A percentile compares a stretch with the other conserved stretches of the same genome.
Conservation (phyloP, 768 basidiomycete genomes). For the Tulasnella sp. region DNA sequence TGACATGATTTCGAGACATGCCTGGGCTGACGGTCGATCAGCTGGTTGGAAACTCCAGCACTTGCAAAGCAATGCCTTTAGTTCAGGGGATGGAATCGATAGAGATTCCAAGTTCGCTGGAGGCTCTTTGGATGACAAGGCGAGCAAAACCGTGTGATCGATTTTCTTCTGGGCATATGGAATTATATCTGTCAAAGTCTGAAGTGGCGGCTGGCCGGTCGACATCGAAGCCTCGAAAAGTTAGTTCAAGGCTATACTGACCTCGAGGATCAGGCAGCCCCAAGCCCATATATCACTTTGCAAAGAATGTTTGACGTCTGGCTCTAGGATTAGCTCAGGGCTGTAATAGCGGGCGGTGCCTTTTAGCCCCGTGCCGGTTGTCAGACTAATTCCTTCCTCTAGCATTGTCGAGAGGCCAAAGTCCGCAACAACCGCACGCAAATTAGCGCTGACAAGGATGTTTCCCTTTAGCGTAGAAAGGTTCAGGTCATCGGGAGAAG, state of each 20-base stretch:
- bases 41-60: neutral
- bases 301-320: neutral
- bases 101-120: neutral
- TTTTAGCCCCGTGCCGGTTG: slow-evolving; percentile 1
- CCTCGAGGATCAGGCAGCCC: neutral
- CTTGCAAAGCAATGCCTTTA: neutral
- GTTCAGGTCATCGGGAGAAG: too few relatives aligned
- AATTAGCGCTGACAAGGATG: neutral
- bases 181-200: neutral
- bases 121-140: neutral
- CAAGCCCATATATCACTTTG: slow-evolving; percentile 19
- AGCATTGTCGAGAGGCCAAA: slow-evolving; percentile 14
- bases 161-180: neutral
- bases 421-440: slow-evolving; percentile 5
- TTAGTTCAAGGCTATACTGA: neutral
- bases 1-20: neutral
- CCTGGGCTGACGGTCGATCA: neutral
- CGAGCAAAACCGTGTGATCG: neutral
- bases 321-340: slow-evolving; percentile 2
- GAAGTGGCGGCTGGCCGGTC: neutral
- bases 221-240: neutral
- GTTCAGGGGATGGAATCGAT: neutral
- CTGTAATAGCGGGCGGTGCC: slow-evolving; percentile 13
- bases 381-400: slow-evolving; percentile 3
- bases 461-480: slow-evolving; percentile 9